These are phyloP conservation scores for Aspergillus phoenicis DNA, from an alignment of 2,329 filamentous ascomycete genomes.

Conservation along the genomic window DNA sequence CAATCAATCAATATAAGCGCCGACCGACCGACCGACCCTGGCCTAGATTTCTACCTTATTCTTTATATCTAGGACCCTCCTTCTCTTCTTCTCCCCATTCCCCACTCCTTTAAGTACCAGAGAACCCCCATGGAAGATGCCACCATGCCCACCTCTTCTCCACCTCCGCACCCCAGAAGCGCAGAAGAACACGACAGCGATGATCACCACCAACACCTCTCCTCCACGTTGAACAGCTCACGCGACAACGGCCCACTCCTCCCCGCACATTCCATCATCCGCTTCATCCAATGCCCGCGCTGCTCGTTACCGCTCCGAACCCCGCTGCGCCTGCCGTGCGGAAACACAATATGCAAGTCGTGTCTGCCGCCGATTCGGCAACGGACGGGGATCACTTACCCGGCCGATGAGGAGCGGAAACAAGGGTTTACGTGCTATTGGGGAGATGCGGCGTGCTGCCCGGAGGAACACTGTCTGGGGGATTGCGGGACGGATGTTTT, in stretches of 20 bases:
- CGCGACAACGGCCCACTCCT: not conserved
- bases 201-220: not conserved
- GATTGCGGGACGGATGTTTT: slow-evolving; percentile 80
- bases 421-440: slow-evolving; percentile 74
- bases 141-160: slow-evolving; percentile 6
- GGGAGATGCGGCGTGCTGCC: slow-evolving; percentile 53
- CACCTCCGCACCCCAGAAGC: not conserved
- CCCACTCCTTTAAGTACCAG: not conserved
- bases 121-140: slow-evolving; percentile 16
- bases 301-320: slow-evolving; percentile 70
- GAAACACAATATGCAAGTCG: slow-evolving; percentile 71
- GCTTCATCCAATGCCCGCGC: slow-evolving; percentile 73
- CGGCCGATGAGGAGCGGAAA: slow-evolving; percentile 65
- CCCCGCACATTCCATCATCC: slow-evolving; percentile 62
- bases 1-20: too few relatives aligned
- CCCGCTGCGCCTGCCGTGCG: slow-evolving; percentile 79
- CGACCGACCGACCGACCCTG: not conserved
- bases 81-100: not conserved
- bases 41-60: not conserved
- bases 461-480: slow-evolving; percentile 70
- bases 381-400: slow-evolving; percentile 75
- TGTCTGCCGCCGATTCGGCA: slow-evolving; percentile 71
- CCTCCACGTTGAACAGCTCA: not conserved
- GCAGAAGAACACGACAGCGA: slow-evolving; percentile 2
- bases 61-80: not conserved